Evolutionary conservation across 176 grass and related monocot species (phyloP).

Genomic region (Oryza glaberrima): DNA sequence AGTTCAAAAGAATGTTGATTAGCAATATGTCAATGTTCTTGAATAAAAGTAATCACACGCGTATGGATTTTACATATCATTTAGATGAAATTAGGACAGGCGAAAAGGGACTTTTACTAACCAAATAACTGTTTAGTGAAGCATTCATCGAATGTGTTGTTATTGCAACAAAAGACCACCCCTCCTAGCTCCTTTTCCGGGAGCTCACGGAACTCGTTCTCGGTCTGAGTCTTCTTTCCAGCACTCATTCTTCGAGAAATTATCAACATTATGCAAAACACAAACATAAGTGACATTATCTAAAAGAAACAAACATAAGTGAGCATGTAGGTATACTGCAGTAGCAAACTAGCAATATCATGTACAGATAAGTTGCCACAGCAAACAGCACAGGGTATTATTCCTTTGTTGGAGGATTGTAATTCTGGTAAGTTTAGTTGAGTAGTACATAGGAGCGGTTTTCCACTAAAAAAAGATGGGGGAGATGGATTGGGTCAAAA

Average conservation of each 20-base stretch:
- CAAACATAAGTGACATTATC: constrained; percentile 14
- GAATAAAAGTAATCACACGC: constrained; percentile 25
- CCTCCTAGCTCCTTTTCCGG: constrained; percentile 58
- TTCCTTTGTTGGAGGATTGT: no score
- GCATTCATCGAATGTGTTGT: constrained; percentile 73
- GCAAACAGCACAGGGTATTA: constrained; percentile 17
- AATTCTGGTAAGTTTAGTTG: no score
- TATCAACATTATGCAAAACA: constrained; percentile 24
- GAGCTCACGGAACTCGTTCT: constrained; percentile 30
- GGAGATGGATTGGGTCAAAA: neutral
- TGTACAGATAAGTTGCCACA: constrained; percentile 21
- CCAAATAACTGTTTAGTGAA: constrained; percentile 87
- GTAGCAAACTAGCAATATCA: neutral
- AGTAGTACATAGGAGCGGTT: no score
- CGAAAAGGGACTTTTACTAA: constrained; percentile 40
- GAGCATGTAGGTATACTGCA: neutral
- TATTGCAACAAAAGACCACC: constrained; percentile 79
- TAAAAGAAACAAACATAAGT: neutral
- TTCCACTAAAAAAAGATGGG: neutral
- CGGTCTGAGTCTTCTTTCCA: constrained; percentile 46
- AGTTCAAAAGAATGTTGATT: constrained; percentile 5
- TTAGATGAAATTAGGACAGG: neutral
- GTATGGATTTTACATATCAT: neutral
- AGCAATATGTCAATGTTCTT: neutral
- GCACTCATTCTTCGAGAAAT: constrained; percentile 60